phyloP scores from a whole-genome alignment of 208 protist species.

The Herpetomonas samuelpessoai region DNA sequence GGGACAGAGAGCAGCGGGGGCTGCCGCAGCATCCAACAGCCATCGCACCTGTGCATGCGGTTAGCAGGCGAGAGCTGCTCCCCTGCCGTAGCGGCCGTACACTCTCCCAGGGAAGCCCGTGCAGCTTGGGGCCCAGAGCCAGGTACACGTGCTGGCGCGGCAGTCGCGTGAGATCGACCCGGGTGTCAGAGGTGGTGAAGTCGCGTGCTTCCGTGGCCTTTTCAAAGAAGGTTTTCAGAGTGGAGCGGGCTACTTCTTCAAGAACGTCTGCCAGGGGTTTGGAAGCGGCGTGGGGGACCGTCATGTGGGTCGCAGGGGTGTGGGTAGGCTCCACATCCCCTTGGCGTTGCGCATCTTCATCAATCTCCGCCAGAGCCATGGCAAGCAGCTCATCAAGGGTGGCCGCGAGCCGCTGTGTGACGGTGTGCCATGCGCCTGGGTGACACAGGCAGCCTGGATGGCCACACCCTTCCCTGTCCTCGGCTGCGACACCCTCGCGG shows the following conservation, averaged over 20 bases:
- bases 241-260: background rate
- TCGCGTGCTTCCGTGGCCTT: background rate
- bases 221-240: constrained; percentile 4
- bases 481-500: too few species aligned
- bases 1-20: too few species aligned
- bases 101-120: constrained; percentile 61
- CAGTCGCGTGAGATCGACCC: constrained; percentile 42
- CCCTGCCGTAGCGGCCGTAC: constrained; percentile 36
- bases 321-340: too few species aligned
- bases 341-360: too few species aligned
- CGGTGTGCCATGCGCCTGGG: background rate
- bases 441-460: background rate
- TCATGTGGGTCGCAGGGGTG: too few species aligned
- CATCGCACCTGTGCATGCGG: too few species aligned
- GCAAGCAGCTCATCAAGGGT: background rate
- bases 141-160: constrained; percentile 64
- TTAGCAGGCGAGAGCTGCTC: constrained; percentile 55
- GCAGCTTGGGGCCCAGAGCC: constrained; percentile 42
- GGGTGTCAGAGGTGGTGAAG: constrained; percentile 1
- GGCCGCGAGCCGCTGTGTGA: background rate
- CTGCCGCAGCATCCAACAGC: too few species aligned
- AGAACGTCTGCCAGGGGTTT: background rate
- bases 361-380: background rate
- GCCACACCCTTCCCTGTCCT: too few species aligned
- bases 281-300: too few species aligned